A percentile compares a stretch with the other conserved stretches of the same genome.
Evolutionary conservation across 75 land plant species (phyloP).

Genomic region (Pseudotsuga menziesii): DNA sequence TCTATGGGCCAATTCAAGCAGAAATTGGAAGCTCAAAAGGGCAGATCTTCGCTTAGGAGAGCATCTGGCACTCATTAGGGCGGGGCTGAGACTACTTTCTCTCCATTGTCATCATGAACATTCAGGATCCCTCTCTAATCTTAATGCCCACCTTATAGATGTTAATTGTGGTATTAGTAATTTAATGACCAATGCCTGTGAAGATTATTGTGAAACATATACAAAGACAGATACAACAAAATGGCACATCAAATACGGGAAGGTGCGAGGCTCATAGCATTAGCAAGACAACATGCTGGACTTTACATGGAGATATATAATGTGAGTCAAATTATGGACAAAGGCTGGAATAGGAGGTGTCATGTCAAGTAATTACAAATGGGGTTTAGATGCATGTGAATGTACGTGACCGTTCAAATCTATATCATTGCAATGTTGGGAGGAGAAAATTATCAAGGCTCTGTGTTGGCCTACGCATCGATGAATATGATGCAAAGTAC

Average conservation of each 20-base stretch:
- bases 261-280: slow-evolving; percentile 13
- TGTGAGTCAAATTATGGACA: neutral
- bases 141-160: neutral
- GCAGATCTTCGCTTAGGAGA: too few species aligned
- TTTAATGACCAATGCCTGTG: slow-evolving; percentile 30
- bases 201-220: neutral
- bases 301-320: neutral
- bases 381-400: slow-evolving; percentile 28
- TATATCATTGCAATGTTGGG: slow-evolving; percentile 18
- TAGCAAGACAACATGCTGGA: slow-evolving; percentile 5
- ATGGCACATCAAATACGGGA: slow-evolving; percentile 4
- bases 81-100: slow-evolving; percentile 44
- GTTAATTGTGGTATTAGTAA: slow-evolving; percentile 21
- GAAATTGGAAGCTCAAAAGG: too few species aligned
- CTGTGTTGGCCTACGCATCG: slow-evolving; percentile 8
- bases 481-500: neutral
- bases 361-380: slow-evolving; percentile 40
- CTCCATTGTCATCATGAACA: neutral
- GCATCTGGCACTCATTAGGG: too few species aligned
- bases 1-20: too few species aligned
- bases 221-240: neutral
- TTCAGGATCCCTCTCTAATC: neutral
- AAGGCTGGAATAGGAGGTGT: slow-evolving; percentile 21
- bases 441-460: slow-evolving; percentile 28
- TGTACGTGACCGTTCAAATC: slow-evolving; percentile 18